phyloP scores from a whole-genome alignment of 129 eudicot genomes.

The Flaveria robusta region DNA sequence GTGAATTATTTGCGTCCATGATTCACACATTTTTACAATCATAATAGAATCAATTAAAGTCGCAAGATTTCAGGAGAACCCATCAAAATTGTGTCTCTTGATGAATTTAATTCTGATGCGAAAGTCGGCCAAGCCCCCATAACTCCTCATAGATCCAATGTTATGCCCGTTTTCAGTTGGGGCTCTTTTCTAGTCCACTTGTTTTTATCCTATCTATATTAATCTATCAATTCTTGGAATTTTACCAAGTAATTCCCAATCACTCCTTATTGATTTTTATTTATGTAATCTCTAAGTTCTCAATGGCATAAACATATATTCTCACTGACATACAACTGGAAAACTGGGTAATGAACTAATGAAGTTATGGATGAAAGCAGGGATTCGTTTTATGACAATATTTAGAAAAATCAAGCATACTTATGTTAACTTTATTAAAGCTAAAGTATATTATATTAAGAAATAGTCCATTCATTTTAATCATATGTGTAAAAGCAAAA shows the following conservation, averaged over 20 bases:
- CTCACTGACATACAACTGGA: not conserved
- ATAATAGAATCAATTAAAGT: not conserved
- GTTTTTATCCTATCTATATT: not conserved
- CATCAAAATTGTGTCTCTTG: not conserved
- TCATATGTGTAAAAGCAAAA: not conserved
- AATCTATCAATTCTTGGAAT: not conserved
- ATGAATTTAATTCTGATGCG: not conserved
- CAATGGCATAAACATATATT: not conserved
- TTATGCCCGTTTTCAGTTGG: not conserved
- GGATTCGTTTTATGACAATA: not conserved
- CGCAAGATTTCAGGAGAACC: not conserved
- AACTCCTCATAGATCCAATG: not conserved
- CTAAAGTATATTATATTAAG: not conserved
- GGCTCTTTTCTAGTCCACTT: not conserved
- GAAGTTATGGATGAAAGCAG: not conserved
- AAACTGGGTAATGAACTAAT: not conserved
- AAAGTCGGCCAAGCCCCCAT: not conserved
- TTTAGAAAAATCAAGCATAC: not conserved
- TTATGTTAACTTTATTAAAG: not conserved
- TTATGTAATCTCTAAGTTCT: not conserved
- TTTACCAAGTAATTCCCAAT: not conserved
- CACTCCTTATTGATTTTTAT: not conserved
- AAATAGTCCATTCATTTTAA: not conserved
- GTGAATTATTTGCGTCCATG: not conserved
- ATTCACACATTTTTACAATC: not conserved